Evolutionary conservation across 2,329 filamentous ascomycete genomes (phyloP).

Genomic region (Exophiala xenobiotica): DNA sequence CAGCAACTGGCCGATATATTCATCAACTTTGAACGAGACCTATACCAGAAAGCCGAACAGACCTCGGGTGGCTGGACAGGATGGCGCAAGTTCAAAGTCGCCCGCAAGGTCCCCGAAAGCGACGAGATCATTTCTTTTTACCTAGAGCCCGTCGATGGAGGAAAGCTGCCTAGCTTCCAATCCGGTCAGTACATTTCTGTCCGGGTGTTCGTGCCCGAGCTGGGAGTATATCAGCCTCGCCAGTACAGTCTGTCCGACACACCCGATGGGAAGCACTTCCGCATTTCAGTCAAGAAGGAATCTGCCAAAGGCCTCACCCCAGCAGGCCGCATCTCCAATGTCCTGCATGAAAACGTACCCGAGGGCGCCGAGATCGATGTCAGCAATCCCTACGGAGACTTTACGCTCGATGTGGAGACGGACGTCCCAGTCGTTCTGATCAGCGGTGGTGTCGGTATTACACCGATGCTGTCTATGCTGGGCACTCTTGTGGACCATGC

Average conservation of each 20-base stretch:
- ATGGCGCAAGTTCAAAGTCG: conserved; percentile 67
- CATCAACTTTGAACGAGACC: conserved; percentile 62
- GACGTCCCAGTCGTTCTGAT: conserved; percentile 58
- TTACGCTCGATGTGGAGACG: conserved; percentile 49
- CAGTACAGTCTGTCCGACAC: conserved; percentile 71
- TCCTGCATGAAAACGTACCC: conserved; percentile 62
- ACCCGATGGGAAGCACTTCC: conserved; percentile 52
- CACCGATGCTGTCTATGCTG: conserved; percentile 62
- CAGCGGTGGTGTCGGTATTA: conserved; percentile 61
- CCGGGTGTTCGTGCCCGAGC: conserved; percentile 56
- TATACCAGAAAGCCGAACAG: conserved; percentile 49
- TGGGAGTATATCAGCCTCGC: conserved; percentile 64
- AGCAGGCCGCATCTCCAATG: conserved; percentile 67
- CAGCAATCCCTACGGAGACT: conserved; percentile 65
- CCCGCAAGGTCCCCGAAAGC: conserved; percentile 63
- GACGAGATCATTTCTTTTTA: conserved; percentile 71
- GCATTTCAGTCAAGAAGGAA: conserved; percentile 71
- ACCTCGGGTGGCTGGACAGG: conserved; percentile 56
- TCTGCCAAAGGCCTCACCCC: conserved; percentile 52
- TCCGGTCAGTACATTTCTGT: conserved; percentile 74
- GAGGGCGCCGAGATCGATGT: conserved; percentile 64
- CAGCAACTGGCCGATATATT: conserved; percentile 71
- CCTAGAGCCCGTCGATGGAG: conserved; percentile 61
- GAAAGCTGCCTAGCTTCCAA: conserved; percentile 61
- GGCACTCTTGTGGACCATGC: not conserved